Percentiles rank a stretch among this genome's conserved stretches.
Conservation (phyloP, 306 rosid genomes). For the Abrus precatorius region DNA sequence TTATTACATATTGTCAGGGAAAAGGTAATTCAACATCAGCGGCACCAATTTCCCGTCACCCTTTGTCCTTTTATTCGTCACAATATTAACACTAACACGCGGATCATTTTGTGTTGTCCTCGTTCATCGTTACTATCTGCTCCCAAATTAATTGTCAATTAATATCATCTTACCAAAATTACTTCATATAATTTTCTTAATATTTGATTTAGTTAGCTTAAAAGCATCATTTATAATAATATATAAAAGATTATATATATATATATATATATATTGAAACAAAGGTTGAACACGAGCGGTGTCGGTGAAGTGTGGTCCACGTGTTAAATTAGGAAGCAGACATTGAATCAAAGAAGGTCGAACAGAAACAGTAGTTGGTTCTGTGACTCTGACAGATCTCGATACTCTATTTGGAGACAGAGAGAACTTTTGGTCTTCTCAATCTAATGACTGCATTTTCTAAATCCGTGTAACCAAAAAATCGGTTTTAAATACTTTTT, state of each 20-base stretch:
- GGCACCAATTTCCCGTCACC: constrained; percentile 32
- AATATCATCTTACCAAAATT: too few relatives aligned
- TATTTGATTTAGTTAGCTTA: too few relatives aligned
- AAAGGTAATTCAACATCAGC: constrained; percentile 28
- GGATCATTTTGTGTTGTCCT: constrained; percentile 11
- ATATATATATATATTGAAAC: too few relatives aligned
- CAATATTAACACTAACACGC: constrained; percentile 21
- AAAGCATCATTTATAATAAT: too few relatives aligned
- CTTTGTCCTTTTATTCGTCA: constrained; percentile 27
- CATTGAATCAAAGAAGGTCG: neutral
- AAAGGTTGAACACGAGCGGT: neutral
- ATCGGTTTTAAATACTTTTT: constrained; percentile 2
- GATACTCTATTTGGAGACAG: neutral
- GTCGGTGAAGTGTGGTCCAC: constrained; percentile 42
- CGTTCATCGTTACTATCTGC: neutral
- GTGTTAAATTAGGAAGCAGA: constrained; percentile 8
- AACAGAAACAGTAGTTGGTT: neutral
- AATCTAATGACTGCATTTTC: neutral
- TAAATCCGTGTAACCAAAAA: neutral
- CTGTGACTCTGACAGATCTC: neutral
- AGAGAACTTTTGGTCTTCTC: neutral
- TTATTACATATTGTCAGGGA: neutral
- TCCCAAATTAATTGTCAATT: too few relatives aligned
- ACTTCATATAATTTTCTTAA: too few relatives aligned
- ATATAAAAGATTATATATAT: too few relatives aligned